Percentiles rank a stretch among this genome's conserved stretches.
These are phyloP conservation scores for Nannizzia gypsea DNA, from an alignment of 2,329 filamentous ascomycete species.

Conservation along the genomic window DNA sequence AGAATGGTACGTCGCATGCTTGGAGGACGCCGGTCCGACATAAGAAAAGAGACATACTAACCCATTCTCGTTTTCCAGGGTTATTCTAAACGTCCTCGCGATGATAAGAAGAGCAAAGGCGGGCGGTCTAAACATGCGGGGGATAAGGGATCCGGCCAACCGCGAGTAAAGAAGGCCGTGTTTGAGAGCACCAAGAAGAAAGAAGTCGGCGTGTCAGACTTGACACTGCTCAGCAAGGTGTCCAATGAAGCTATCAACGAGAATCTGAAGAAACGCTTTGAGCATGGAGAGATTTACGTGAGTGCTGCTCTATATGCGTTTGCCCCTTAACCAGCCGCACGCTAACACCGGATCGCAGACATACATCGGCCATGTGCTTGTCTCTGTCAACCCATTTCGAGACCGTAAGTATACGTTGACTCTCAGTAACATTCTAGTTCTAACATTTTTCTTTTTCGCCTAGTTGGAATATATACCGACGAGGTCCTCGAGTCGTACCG, in stretches of 20 bases:
- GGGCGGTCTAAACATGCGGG: conserved; percentile 34
- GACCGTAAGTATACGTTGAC: conserved; percentile 46
- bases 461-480: conserved; percentile 93
- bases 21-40: not conserved
- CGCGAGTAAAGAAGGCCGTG: conserved; percentile 84
- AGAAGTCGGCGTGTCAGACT: conserved; percentile 94
- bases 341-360: conserved; percentile 42
- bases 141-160: conserved; percentile 36
- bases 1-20: conserved; percentile 2
- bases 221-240: conserved; percentile 95
- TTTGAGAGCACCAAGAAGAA: conserved; percentile 98
- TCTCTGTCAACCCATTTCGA: conserved; percentile 96
- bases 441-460: conserved; percentile 20
- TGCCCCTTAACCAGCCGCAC: not conserved
- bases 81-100: conserved; percentile 33
- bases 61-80: conserved; percentile 20
- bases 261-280: conserved; percentile 95
- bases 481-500: conserved; percentile 84
- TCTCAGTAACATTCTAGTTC: not conserved
- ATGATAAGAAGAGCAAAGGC: conserved; percentile 28
- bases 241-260: conserved; percentile 99
- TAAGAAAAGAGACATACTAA: not conserved
- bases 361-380: conserved; percentile 98
- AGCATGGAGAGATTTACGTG: conserved; percentile 91
- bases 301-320: conserved; percentile 19